Evolutionary conservation across 169 alveolate species (phyloP).

Genomic region (Ichthyophthirius multifiliis): DNA sequence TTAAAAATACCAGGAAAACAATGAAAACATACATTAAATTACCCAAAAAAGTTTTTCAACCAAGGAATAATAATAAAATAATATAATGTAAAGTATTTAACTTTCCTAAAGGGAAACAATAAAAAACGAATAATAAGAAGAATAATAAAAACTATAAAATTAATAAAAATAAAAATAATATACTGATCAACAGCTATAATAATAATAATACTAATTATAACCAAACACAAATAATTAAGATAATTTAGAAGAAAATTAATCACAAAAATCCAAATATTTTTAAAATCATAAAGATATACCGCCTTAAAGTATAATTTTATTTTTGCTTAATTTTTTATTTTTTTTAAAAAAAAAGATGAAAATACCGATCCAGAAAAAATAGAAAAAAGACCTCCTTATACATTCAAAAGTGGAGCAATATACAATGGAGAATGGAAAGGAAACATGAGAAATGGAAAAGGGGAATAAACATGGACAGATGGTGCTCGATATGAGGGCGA

Average conservation of each 20-base stretch:
- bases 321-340: not conserved
- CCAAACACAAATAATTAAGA: no score
- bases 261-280: slow-evolving; percentile 12
- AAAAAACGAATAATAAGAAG: no score
- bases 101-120: no score
- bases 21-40: no score
- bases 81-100: no score
- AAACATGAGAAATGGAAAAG: slow-evolving; percentile 33
- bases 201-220: no score
- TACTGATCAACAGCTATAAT: no score
- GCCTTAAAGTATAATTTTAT: not conserved
- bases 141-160: no score
- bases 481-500: slow-evolving; percentile 65
- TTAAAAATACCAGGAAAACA: no score
- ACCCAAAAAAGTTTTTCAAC: no score
- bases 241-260: not conserved
- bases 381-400: slow-evolving; percentile 41
- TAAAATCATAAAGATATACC: slow-evolving; percentile 7
- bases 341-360: not conserved
- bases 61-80: no score
- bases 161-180: no score
- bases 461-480: slow-evolving; percentile 59
- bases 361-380: slow-evolving; percentile 17
- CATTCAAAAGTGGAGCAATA: slow-evolving; percentile 45
- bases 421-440: slow-evolving; percentile 54